Conservation (phyloP, 208 protist genomes). For the Wallacemonas sp. region DNA sequence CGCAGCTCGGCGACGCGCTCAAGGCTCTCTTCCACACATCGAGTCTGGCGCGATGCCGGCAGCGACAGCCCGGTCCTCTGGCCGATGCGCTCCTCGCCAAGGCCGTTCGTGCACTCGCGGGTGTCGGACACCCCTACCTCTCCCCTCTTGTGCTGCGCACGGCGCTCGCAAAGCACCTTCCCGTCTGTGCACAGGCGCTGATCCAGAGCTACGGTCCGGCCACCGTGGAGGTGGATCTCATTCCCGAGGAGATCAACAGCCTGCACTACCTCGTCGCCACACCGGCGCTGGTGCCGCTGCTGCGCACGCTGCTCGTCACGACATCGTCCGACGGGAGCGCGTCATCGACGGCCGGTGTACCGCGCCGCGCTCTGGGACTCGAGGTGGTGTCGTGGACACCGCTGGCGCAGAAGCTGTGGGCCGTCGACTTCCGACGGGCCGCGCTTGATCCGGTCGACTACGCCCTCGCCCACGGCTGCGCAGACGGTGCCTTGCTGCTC, state of each 20-base stretch:
- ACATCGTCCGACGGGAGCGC: conserved; percentile 24
- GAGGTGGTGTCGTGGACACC: conserved; percentile 25
- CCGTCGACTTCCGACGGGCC: conserved; percentile 16
- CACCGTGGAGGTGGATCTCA: conserved; percentile 51
- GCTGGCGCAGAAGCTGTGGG: conserved; percentile 25
- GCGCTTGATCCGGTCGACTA: conserved; percentile 55
- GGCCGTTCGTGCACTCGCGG: conserved; percentile 45
- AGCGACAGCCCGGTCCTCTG: neutral
- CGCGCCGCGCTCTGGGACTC: conserved; percentile 9
- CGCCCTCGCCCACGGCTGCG: conserved; percentile 44
- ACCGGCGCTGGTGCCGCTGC: conserved; percentile 32
- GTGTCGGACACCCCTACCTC: conserved; percentile 55
- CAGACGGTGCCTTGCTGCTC: conserved; percentile 59
- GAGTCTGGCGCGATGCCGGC: conserved; percentile 17
- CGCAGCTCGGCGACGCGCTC: conserved; percentile 47
- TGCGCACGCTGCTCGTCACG: conserved; percentile 52
- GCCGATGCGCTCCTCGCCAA: conserved; percentile 35
- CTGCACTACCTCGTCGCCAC: conserved; percentile 56
- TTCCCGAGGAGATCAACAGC: conserved; percentile 36
- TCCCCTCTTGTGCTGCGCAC: conserved; percentile 44
- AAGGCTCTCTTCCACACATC: conserved; percentile 44
- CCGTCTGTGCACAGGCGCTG: conserved; percentile 38
- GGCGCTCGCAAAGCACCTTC: conserved; percentile 45
- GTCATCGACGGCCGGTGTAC: neutral
- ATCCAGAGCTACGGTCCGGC: conserved; percentile 64